Evolutionary conservation across 2,329 filamentous ascomycete genomes (phyloP), one percentile per base, ranked within the genome.

Genomic region (Colletotrichum salicis): DNA sequence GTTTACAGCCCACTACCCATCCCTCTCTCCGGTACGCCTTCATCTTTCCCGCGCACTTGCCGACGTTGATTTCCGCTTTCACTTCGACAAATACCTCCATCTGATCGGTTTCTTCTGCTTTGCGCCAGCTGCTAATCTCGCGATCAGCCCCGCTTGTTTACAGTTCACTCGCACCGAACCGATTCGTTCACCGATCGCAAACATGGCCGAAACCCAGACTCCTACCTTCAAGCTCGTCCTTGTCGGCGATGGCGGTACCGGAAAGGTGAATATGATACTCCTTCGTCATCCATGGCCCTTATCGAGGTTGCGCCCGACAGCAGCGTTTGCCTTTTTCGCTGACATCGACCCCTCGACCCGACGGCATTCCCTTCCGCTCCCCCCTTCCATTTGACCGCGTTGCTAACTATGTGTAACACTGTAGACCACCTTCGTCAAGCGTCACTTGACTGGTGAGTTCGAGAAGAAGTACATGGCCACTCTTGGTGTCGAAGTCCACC

Each of bases 391-490:
- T 35, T 22, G 19, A n/a, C 19, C 19, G 15, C 41, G 54, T 75
- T 71, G 68, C 76, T 79, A 73, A 80, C 77, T 48, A 35, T 64
- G 48, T 41, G 15, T 19, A 45, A 48, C 57, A 51, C 24, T 59
- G 35, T 82, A 99, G 96, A 99, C 96, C 84, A 99, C 96, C 83
- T 99, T 99, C 86, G 96, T 99, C 90, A 99, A 99, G 93, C 96
- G 96, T 83, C 96, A 99, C 88, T 91, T 98, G 91, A 99, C 96
- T 83, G 96, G 96, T 85, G 96, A 99, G 86, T 99, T 99, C 84
- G 96, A 99, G 89, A 99, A 99, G 93, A 99, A 98, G 90, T 99
- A 99, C 89, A 98, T 99, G 85, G 96, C 96, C 80, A 99, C 96
- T 73, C 94, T 99, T 77, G 96, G 96, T 93, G 96, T 99, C 84